Base-by-base conservation (phyloP, 139 green algal species). In the Micractinium conductrix region DNA sequence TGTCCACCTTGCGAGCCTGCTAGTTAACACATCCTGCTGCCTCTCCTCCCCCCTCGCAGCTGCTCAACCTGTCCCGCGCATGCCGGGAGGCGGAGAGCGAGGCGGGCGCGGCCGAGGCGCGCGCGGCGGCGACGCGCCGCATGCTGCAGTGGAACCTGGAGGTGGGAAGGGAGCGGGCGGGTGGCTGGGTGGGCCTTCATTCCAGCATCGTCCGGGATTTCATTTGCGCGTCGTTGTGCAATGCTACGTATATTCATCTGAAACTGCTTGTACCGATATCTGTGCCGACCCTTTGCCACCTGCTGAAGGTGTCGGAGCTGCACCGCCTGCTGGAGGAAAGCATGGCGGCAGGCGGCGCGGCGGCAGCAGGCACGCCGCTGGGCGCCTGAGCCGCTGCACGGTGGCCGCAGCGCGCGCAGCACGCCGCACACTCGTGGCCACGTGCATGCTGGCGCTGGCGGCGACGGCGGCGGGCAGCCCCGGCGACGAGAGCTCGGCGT, bases 81-180 rank as follows among this genome's bases (percentile, higher is more conserved):
- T 72, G 65, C 65, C 65, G 65, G 65, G 65, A 37, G 33, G 65
- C 65, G 33, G 9, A 33, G 14, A 30, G 33, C 28, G n/a, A 33
- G 10, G 65, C 5, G 10, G 65, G 43, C 14, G 70, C 70, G 4
- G 70, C 70, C 42, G 42, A 63, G 26, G 44, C 44, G 33, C 50
- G 10, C n/a, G 81, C 35, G 43, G 72, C n/a, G 6, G 42, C 35
- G 22, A 24, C 5, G 2, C 60, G 35, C 1, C 68, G 80, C 33
- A 65, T 81, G 81, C n/a, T 81, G 71, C 80, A 85, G n/a, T 86
- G 81, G 81, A 81, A 68, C 55, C 10, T 45, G 7, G 83, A 87
- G 37, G 83, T 83, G 44, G 14, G 26, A n/a, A n/a, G n/a, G n/a
- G n/a, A n/a, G n/a, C n/a, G n/a, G n/a, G n/a, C n/a, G n/a, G n/a